These are phyloP conservation scores for Phialocephala subalpina DNA, from an alignment of 2,329 filamentous ascomycete genomes.

Conservation along the genomic window DNA sequence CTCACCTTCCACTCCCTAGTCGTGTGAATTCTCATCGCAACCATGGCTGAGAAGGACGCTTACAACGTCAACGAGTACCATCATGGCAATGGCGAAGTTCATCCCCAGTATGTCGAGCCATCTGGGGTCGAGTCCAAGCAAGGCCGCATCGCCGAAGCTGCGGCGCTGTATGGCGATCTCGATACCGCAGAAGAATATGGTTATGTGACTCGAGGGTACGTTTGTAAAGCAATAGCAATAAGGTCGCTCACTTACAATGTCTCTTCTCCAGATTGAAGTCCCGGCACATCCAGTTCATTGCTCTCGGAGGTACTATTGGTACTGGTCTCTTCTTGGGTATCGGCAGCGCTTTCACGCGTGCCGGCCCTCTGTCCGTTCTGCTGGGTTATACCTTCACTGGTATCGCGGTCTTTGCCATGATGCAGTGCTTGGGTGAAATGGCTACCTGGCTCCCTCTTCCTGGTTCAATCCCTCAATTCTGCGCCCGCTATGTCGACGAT, in stretches of 20 bases:
- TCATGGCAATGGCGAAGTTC: constrained; percentile 32
- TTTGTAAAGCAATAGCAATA: constrained; percentile 8
- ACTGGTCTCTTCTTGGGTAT: constrained; percentile 64
- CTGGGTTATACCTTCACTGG: constrained; percentile 61
- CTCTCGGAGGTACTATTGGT: constrained; percentile 64
- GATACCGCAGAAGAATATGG: constrained; percentile 58
- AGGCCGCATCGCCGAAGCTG: constrained; percentile 53
- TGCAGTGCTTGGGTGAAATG: constrained; percentile 60
- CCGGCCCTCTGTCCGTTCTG: constrained; percentile 60
- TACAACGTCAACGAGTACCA: constrained; percentile 35
- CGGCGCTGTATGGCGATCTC: constrained; percentile 59
- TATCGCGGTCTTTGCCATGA: constrained; percentile 57
- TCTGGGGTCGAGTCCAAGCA: constrained; percentile 41
- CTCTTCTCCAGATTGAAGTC: constrained; percentile 44
- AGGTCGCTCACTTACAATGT: constrained; percentile 13
- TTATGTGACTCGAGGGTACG: constrained; percentile 57
- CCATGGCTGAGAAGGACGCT: constrained; percentile 37
- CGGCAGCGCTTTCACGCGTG: constrained; percentile 60
- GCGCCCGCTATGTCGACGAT: constrained; percentile 53
- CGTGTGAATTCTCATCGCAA: constrained; percentile 11
- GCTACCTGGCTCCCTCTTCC: constrained; percentile 60
- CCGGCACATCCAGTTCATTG: constrained; percentile 66
- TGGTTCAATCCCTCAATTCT: constrained; percentile 59
- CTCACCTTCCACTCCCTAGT: constrained; percentile 4
- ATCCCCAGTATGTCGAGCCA: constrained; percentile 35